phyloP scores from a whole-genome alignment of 1,284 basidiomycete genomes.

The Porodaedalea pini region DNA sequence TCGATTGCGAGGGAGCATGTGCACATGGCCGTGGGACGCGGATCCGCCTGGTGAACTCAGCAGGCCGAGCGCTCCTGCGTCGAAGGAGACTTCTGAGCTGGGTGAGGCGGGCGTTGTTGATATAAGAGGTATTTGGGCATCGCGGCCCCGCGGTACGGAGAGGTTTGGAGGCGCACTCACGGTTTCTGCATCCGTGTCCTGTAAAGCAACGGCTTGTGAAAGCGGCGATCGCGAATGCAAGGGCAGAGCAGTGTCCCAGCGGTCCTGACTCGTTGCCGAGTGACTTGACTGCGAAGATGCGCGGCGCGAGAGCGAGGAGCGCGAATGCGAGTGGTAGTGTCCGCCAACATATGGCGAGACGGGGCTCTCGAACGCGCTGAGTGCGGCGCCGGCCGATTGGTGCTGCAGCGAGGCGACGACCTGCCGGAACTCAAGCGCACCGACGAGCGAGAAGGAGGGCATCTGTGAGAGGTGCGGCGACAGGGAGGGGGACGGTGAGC shows the following conservation, averaged over 20 bases:
- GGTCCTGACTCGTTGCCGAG: slow-evolving; percentile 31
- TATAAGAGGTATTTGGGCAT: slow-evolving; percentile 26
- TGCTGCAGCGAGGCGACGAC: slow-evolving; percentile 78
- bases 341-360: slow-evolving; percentile 70
- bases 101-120: slow-evolving; percentile 25
- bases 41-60: slow-evolving; percentile 3
- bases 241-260: slow-evolving; percentile 48
- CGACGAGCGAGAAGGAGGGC: slow-evolving; percentile 85
- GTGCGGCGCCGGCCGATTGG: slow-evolving; percentile 53
- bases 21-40: slow-evolving; percentile 40
- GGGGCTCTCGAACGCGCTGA: slow-evolving; percentile 65
- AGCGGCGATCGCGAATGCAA: slow-evolving; percentile 47
- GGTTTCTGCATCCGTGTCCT: neutral
- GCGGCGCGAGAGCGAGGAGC: slow-evolving; percentile 30
- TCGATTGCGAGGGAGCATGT: slow-evolving; percentile 39
- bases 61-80: slow-evolving; percentile 16
- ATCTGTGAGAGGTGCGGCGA: slow-evolving; percentile 46
- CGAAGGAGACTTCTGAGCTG: slow-evolving; percentile 20
- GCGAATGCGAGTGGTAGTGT: slow-evolving; percentile 49
- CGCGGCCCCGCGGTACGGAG: neutral
- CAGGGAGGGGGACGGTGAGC: slow-evolving; percentile 35
- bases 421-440: slow-evolving; percentile 90
- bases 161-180: neutral
- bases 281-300: slow-evolving; percentile 13
- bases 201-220: slow-evolving; percentile 25